Conservation (phyloP, 148 eudicot genomes). For the Rhododendron vialii region DNA sequence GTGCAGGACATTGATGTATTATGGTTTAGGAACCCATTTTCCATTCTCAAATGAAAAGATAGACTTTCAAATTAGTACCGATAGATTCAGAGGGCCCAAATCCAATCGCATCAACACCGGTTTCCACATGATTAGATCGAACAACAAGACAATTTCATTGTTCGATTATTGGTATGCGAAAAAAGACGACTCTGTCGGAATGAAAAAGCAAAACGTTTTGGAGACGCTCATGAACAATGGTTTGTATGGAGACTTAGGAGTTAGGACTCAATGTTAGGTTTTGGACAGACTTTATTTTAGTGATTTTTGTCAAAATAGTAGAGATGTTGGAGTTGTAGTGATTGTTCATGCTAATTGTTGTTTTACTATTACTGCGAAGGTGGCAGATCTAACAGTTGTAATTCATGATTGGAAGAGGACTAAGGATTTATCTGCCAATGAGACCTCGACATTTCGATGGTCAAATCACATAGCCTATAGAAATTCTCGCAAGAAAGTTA, state of each 20-base stretch:
- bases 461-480: constrained; percentile 33
- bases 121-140: constrained; percentile 60
- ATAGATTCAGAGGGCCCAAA: constrained; percentile 12
- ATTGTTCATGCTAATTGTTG: constrained; percentile 84
- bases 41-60: constrained; percentile 22
- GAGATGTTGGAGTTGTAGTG: constrained; percentile 34
- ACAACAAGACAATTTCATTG: constrained; percentile 47
- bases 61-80: constrained; percentile 59
- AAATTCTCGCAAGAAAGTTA: constrained; percentile 21
- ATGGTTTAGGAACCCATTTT: constrained; percentile 65
- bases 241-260: constrained; percentile 14
- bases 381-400: constrained; percentile 37
- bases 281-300: constrained; percentile 56
- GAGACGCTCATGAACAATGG: constrained; percentile 23
- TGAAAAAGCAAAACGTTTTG: constrained; percentile 73
- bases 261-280: constrained; percentile 29
- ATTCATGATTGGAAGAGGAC: constrained; percentile 45
- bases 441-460: constrained; percentile 29
- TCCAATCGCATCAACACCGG: constrained; percentile 62
- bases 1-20: constrained; percentile 61
- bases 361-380: constrained; percentile 51
- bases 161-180: constrained; percentile 52
- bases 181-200: constrained; percentile 42
- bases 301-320: constrained; percentile 55
- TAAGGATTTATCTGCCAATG: constrained; percentile 10